Evolutionary conservation across 768 basidiomycete genomes (phyloP).

Genomic region (Lactarius hatsudake): DNA sequence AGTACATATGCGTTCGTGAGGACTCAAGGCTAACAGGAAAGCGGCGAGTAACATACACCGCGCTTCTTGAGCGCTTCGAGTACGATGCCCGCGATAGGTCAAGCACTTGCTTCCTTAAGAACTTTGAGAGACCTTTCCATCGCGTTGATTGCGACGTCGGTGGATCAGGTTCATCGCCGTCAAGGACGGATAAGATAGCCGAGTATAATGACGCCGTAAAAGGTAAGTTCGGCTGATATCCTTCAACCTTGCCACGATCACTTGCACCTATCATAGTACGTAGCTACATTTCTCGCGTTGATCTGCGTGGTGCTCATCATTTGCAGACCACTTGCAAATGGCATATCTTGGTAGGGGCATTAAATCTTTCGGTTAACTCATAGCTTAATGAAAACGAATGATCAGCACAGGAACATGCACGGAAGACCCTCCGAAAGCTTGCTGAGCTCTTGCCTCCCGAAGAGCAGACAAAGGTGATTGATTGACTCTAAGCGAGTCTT

Average conservation of each 20-base stretch:
- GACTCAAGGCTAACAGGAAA: background rate
- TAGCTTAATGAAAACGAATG: background rate
- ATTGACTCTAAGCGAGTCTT: background rate
- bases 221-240: background rate
- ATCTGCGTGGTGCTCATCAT: background rate
- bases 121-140: background rate
- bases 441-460: slow-evolving; percentile 45
- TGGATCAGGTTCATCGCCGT: background rate
- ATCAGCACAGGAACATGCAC: slow-evolving; percentile 52
- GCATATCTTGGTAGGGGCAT: slow-evolving; percentile 8
- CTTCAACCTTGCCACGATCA: background rate
- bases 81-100: background rate
- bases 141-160: background rate
- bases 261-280: background rate
- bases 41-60: background rate
- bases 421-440: slow-evolving; percentile 54
- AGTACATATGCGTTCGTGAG: background rate
- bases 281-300: background rate
- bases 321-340: background rate
- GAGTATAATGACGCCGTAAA: too few species aligned
- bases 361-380: background rate
- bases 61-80: background rate
- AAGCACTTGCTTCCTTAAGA: background rate
- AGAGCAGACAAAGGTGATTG: slow-evolving; percentile 53
- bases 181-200: too few species aligned